These are phyloP conservation scores for Sabuloglossum arenarium DNA, from an alignment of 495 filamentous ascomycete species.

Conservation along the genomic window DNA sequence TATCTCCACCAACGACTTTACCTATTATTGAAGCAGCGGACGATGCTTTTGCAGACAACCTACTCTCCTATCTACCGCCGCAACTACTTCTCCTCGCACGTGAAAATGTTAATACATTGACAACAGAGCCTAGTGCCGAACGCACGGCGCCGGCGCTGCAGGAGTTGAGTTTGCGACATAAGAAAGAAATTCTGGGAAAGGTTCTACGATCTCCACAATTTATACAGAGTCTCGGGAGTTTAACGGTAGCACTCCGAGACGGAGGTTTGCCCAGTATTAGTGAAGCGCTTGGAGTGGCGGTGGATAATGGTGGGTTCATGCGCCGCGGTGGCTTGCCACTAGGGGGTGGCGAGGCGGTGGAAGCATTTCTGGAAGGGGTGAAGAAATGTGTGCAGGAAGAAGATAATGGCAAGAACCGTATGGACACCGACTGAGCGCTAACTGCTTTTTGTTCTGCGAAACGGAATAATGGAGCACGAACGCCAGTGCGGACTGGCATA, in stretches of 20 bases:
- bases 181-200: conserved; percentile 57
- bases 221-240: conserved; percentile 57
- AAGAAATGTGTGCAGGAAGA: conserved; percentile 50
- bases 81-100: conserved; percentile 50
- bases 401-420: conserved; percentile 10
- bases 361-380: conserved; percentile 76
- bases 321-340: conserved; percentile 53
- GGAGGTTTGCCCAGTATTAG: conserved; percentile 82
- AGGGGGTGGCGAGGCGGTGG: conserved; percentile 75
- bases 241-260: conserved; percentile 76
- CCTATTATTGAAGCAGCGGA: conserved; percentile 50
- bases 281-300: conserved; percentile 57
- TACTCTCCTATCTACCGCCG: conserved; percentile 59
- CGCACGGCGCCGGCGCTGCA: conserved; percentile 46
- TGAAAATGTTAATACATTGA: conserved; percentile 33
- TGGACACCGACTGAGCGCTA: conserved; percentile 1
- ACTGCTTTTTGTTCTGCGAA: too few species aligned
- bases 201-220: conserved; percentile 88
- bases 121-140: conserved; percentile 42
- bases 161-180: conserved; percentile 55
- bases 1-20: conserved; percentile 53
- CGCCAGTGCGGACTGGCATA: too few species aligned
- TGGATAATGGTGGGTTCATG: conserved; percentile 67
- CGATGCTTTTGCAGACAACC: conserved; percentile 41
- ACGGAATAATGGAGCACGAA: too few species aligned